Base-by-base conservation (phyloP, 768 basidiomycete genomes). In the Kwoniella europaea region DNA sequence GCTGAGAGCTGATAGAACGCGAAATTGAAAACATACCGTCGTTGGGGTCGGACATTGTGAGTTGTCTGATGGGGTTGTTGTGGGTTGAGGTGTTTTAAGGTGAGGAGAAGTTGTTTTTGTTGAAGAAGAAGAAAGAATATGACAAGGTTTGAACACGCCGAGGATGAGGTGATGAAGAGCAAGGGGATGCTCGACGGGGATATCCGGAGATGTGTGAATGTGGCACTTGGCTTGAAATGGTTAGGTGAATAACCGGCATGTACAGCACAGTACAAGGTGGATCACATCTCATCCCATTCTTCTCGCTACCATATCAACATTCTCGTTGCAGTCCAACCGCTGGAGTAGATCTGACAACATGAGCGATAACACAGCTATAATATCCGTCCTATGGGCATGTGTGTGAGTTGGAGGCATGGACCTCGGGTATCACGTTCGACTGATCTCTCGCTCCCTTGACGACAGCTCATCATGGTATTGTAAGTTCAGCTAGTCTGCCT, bases 391-490 rank as follows among this genome's bases (percentile, higher is more conserved):
- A 44, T 81, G 79, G 79, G 79, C 77, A 13, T 79, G 79, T 62
- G 24, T 76, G 79, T 81, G 62, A 67, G 79, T 73, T 1, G 20
- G 22, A 18, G 16, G 12, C 52, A 24, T 29, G 0, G 4, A 12
- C 20, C 10, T 10, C 24, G 12, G 43, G n/a, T 66, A 61, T 70
- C 20, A n/a, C 20, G 29, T 18, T 58, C 29, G 1, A 58, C 57
- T 29, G 57, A 58, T 5, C 29, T 22, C 13, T 58, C 1, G n/a
- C 29, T 20, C 0, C 54, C 41, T 41, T 18, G 46, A 50, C 46
- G 6, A 16, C 73, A 82, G 82, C 42, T 82, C 82, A 24, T 80
- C 82, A 46, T 82, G 82, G 82, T 81, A 82, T 57, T 82, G 78
- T 81, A 52, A 53, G 80, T 63, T 15, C 35, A 44, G 50, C 35